Conservation (phyloP, 805 yeast genomes). For the Wickerhamomyces hampshirensis region DNA sequence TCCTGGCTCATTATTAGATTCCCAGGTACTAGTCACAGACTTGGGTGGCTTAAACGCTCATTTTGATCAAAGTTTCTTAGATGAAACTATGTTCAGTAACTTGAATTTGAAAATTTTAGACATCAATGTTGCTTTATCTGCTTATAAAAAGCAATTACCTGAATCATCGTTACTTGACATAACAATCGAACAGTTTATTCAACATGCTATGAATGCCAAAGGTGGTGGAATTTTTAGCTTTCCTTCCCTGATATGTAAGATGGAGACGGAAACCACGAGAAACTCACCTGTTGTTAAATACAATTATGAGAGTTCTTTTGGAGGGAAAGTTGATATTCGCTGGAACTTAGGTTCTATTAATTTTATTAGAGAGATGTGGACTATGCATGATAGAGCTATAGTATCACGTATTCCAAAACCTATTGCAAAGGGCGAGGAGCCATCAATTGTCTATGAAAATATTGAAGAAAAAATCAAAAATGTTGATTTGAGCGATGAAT, state of each 20-base stretch:
- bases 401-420: conserved; percentile 48
- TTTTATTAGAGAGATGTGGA: conserved; percentile 89
- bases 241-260: conserved; percentile 68
- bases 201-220: conserved; percentile 49
- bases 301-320: conserved; percentile 67
- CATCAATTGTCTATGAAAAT: conserved; percentile 28
- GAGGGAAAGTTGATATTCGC: conserved; percentile 83
- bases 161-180: conserved; percentile 44
- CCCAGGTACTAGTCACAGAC: conserved; percentile 63
- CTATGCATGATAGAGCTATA: conserved; percentile 73
- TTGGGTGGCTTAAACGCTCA: conserved; percentile 54
- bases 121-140: conserved; percentile 63
- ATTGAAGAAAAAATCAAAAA: conserved; percentile 41
- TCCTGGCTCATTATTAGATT: conserved; percentile 78
- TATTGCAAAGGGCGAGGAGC: conserved; percentile 10
- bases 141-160: conserved; percentile 44
- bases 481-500: conserved; percentile 44
- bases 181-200: conserved; percentile 50
- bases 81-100: conserved; percentile 39
- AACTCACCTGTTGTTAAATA: conserved; percentile 56
- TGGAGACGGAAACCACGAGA: conserved; percentile 67
- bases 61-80: conserved; percentile 41
- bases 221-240: conserved; percentile 81
- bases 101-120: conserved; percentile 59
- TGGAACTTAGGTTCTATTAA: conserved; percentile 94